Evolutionary conservation across 306 rosid genomes (phyloP), one percentile per base, ranked within the genome.

Genomic region (Astragalus glycyphyllos): DNA sequence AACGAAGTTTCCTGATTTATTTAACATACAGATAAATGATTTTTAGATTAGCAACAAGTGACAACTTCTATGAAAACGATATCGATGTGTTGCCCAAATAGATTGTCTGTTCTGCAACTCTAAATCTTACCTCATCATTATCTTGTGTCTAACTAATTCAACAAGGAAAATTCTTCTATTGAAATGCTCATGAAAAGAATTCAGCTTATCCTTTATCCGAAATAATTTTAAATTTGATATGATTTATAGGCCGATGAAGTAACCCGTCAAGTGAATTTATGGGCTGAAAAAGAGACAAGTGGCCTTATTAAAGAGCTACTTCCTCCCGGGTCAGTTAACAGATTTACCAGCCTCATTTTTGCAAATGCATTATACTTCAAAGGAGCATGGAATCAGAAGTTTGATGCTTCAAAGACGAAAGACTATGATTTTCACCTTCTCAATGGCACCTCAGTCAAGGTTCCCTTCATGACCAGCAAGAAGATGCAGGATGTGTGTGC

Each of bases 311-410:
- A 85, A 79, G 75, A 85, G 16, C 60, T 91, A 73, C 90, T 91
- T 84, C 87, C 96, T 50, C n/a, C 59, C 1, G 77, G 85, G 17
- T 89, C 93, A 6, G 71, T 89, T 47, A 75, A 85, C 78, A 23
- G 35, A 68, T 59, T 72, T 41, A 78, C 91, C 54, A 70, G 76
- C 44, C 98, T 93, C 65, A 72, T 90, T 48, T 75, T 88, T 57
- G 85, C 93, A 7, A 93, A 90, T 71, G 97, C 94, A 2, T 17
- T 93, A 1, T 90, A 90, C 81, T 93, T 93, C 77, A 93, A 88
- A 71, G 98, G 98, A 50, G 86, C 48, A 0, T 90, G 98, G 98
- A 69, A 9, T 40, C 72, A 83, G 20, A 75, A 79, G 71, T 93
- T 93, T 57, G 84, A 90, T 71, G 80, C 87, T 58, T 86, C 86